Evolutionary conservation across 805 yeast genomes (phyloP), one percentile per base, ranked within the genome.

Genomic region (Metschnikowia vanudenii): DNA sequence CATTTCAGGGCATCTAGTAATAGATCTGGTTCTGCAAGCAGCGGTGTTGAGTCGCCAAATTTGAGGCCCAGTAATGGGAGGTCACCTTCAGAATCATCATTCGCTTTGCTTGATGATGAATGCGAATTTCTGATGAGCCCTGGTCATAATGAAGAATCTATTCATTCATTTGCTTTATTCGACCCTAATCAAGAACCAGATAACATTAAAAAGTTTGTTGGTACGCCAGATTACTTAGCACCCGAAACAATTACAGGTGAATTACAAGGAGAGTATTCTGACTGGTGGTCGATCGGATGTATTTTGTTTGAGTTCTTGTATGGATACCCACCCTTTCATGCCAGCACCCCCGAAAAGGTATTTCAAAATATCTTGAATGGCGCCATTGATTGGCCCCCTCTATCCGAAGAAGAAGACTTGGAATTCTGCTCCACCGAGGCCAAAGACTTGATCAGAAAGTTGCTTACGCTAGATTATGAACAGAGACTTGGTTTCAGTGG

Each of bases 281-380:
- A 91, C 68, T 91, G 99, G 99, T 94, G 99, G 99, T 88, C 98
- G 2, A 79, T 92, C 29, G 99, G 99, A 0, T 92, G 98, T 64
- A 89, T 94, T 11, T 67, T 92, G 46, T 94, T 92, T 71, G 99
- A 94, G 66, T 85, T 94, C 60, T 61, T 89, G 34, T 87, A 85
- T 63, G 99, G 99, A 0, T 87, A 81, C 62, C 97, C 99, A 1
- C 99, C 99, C 2, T 94, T 94, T 64, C 94, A 88, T 63, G 96
- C 86, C 1, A 71, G 73, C 4, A 76, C 89, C 1, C 94, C 97
- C 0, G 87, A 85, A 35, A 70, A 74, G 49, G 96, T 94, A 0
- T 94, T 94, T 62, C 79, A 81, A 45, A 90, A 90, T 53, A 92
- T 95, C 41, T 69, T 90, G 45, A 73, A 66, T 16, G 83, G 92